Conservation (phyloP, 2,329 filamentous ascomycete genomes). For the Colletotrichum neosansevieriae region DNA sequence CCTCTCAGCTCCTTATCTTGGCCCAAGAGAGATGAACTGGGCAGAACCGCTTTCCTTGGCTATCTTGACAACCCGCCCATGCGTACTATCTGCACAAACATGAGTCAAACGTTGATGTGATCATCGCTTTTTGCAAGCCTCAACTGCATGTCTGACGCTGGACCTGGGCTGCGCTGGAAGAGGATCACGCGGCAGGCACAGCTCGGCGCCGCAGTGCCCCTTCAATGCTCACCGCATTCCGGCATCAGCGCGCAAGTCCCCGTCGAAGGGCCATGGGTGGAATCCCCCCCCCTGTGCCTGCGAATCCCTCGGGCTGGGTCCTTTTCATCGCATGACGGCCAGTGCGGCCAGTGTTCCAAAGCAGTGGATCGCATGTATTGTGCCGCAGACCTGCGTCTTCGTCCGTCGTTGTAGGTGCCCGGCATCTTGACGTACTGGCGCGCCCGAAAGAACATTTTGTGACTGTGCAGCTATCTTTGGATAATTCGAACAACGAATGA, state of each 20-base stretch:
- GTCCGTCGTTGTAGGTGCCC: neutral
- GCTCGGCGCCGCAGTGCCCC: neutral
- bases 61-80: neutral
- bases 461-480: conserved; percentile 12
- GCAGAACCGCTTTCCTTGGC: neutral
- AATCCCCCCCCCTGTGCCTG: conserved; percentile 20
- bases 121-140: conserved; percentile 14
- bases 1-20: neutral
- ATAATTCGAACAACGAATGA: conserved; percentile 4
- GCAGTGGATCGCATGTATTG: too few relatives aligned
- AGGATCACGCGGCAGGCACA: conserved; percentile 19
- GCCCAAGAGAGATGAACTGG: neutral
- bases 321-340: too few relatives aligned
- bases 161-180: neutral
- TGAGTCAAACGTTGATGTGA: conserved; percentile 28
- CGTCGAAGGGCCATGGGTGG: conserved; percentile 28
- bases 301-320: too few relatives aligned
- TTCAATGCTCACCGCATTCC: conserved; percentile 29
- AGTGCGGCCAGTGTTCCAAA: too few relatives aligned
- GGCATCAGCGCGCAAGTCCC: conserved; percentile 19
- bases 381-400: conserved; percentile 12
- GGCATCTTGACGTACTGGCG: conserved; percentile 9
- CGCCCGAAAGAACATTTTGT: conserved; percentile 3
- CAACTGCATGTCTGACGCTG: conserved; percentile 15
- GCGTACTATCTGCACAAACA: conserved; percentile 20